Base-by-base conservation (phyloP, 2,329 filamentous ascomycete species). In the Phoma sp. region DNA sequence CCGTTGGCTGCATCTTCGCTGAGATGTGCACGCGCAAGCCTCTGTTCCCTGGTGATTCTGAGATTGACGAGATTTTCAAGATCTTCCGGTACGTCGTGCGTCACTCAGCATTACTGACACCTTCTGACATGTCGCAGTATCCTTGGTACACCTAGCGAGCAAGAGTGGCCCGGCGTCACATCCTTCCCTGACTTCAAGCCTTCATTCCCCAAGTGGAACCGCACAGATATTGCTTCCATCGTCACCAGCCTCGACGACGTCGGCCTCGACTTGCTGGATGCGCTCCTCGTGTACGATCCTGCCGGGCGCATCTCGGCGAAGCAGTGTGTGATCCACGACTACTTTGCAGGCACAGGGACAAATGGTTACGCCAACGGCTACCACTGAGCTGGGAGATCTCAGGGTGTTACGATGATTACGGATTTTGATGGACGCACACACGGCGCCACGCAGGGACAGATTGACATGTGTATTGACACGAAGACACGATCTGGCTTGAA, bases 21-120 rank as follows among this genome's bases (percentile, higher is more conserved):
- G 92, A 96, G 77, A 96, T 96, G 93, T 96, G 91, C 77, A 96
- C 92, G 1, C 86, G 91, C 68, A 96, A 96, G 78, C 91, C 92
- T 4, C 82, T 96, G 38, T 96, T 96, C 80, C 91, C 92, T 10
- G 92, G 92, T 54, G 92, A 96, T 73, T 95, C 90, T 4, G 91
- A 96, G 73, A 96, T 96, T 76, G 91, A 96, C 70, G 91, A 96
- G 77, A 96, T 96, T 71, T 96, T 96, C 83, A 95, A 93, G 79
- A 96, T 89, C 73, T 96, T 96, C 87, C 86, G 88, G 90, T 91
- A 80, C 67, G 82, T 60, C 7, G 6, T n/a, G 3, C 23, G 10
- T 7, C 14, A 29, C 22, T 24, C 4, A 4, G 30, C 27, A 38
- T 14, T n/a, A 8, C 2, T 24, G 3, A 24, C 29, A 7, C 10